phyloP scores from a whole-genome alignment of 768 basidiomycete genomes.

The Mycena chlorophos region DNA sequence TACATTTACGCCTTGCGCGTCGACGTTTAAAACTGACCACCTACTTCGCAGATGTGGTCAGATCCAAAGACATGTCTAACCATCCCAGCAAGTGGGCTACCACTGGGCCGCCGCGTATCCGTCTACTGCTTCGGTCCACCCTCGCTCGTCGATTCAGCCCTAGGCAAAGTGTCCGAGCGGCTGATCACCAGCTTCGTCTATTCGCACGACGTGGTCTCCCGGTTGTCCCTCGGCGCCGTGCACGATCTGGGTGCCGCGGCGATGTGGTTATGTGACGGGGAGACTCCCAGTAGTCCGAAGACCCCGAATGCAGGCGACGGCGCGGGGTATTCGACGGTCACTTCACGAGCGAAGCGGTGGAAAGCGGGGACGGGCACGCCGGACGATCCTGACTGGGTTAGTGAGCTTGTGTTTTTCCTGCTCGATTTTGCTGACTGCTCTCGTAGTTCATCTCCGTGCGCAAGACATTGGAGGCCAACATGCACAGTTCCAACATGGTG shows the following conservation, averaged over 20 bases:
- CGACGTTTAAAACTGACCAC: neutral
- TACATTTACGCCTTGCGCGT: constrained; percentile 24
- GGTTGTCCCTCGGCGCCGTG: constrained; percentile 75
- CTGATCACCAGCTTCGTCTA: constrained; percentile 79
- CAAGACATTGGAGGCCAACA: constrained; percentile 84
- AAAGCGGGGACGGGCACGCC: constrained; percentile 54
- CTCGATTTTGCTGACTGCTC: neutral
- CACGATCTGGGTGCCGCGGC: constrained; percentile 75
- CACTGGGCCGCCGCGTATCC: constrained; percentile 61
- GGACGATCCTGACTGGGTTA: constrained; percentile 60
- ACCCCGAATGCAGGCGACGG: constrained; percentile 43
- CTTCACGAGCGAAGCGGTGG: constrained; percentile 53
- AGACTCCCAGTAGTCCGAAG: constrained; percentile 40
- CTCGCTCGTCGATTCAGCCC: constrained; percentile 59
- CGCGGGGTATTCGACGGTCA: constrained; percentile 55
- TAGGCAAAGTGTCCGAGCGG: constrained; percentile 58
- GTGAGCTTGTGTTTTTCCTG: constrained; percentile 12
- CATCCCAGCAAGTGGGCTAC: constrained; percentile 67
- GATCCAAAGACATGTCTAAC: constrained; percentile 77
- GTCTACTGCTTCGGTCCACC: constrained; percentile 83
- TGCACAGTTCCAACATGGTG: constrained; percentile 70
- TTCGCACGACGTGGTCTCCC: constrained; percentile 78
- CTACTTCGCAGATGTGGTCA: constrained; percentile 70
- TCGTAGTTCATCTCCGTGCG: constrained; percentile 75
- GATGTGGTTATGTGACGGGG: constrained; percentile 77